Evolutionary conservation across 768 basidiomycete species (phyloP), one percentile per base, ranked within the genome.

Genomic region (Xerocomellus amylosporus): DNA sequence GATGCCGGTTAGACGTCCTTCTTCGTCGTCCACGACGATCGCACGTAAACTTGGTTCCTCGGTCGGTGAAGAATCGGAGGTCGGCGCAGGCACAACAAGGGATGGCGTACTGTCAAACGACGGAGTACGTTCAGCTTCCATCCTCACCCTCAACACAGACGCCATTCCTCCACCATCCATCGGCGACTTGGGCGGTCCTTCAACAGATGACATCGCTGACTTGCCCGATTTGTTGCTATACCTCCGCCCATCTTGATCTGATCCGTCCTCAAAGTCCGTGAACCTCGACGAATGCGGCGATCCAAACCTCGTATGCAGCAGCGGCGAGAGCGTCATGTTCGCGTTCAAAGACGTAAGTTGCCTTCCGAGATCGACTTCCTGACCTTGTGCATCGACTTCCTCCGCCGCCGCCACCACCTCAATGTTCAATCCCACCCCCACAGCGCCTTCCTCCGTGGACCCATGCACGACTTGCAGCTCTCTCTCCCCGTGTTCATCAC

Each of bases 281-380:
- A 60, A 64, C 53, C 63, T 56, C 34, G 67, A 67, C 17, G 73
- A 68, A 57, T 65, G 58, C 4, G 75, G 76, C 15, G 77, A 76
- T 40, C 73, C 68, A 60, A 79, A 79, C 9, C 68, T 67, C 31
- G 76, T 71, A 61, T 77, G 75, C 39, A 77, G 60, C 8, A 77
- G 51, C 17, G 77, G 76, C 8, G 75, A 75, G 1, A 70, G 42
- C 33, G 58, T 31, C 36, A 15, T 24, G 49, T 60, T 54, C 34
- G 20, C 3, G 40, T 55, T 54, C 42, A 42, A 7, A 19, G 60
- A 46, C 22, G 42, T 36, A 38, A 53, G 15, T 3, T 49, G 40
- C 37, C 47, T 50, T 20, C 30, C 28, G 6, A 47, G 46, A 26
- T 46, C 31, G 20, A 49, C 44, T 39, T 68, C 57, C 15, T 58